These are phyloP conservation scores for Suillus subluteus DNA, from an alignment of 768 basidiomycete genomes.

Conservation along the genomic window DNA sequence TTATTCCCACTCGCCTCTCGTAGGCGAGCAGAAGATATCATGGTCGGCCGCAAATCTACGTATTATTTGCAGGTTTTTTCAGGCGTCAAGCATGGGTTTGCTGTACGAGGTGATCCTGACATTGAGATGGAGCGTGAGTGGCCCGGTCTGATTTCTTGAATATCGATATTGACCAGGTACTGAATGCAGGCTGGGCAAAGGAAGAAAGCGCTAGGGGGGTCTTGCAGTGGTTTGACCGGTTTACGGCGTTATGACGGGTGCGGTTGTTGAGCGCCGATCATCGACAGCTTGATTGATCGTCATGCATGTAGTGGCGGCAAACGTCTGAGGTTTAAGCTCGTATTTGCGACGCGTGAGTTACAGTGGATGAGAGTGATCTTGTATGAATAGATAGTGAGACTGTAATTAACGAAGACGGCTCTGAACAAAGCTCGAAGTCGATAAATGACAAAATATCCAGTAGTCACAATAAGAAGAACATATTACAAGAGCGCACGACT, in stretches of 20 bases:
- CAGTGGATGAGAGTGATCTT: too few relatives aligned
- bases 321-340: too few relatives aligned
- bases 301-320: background rate
- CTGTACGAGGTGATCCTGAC: conserved; percentile 19
- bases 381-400: too few relatives aligned
- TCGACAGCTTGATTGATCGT: background rate
- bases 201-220: conserved; percentile 56
- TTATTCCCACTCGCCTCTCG: conserved; percentile 53
- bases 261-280: background rate
- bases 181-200: conserved; percentile 55
- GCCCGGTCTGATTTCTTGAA: background rate
- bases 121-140: conserved; percentile 24
- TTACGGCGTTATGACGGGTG: conserved; percentile 19
- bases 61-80: conserved; percentile 64
- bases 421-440: too few relatives aligned
- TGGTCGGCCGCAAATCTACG: conserved; percentile 47
- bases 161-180: background rate
- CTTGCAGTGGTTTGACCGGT: conserved; percentile 51
- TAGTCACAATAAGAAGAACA: too few relatives aligned
- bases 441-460: too few relatives aligned
- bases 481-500: too few relatives aligned
- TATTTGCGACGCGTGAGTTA: too few relatives aligned
- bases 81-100: conserved; percentile 34
- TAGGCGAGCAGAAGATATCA: conserved; percentile 59
- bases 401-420: too few relatives aligned